Evolutionary conservation across 2,329 filamentous ascomycete genomes (phyloP).

Genomic region (Talaromyces funiculosus): DNA sequence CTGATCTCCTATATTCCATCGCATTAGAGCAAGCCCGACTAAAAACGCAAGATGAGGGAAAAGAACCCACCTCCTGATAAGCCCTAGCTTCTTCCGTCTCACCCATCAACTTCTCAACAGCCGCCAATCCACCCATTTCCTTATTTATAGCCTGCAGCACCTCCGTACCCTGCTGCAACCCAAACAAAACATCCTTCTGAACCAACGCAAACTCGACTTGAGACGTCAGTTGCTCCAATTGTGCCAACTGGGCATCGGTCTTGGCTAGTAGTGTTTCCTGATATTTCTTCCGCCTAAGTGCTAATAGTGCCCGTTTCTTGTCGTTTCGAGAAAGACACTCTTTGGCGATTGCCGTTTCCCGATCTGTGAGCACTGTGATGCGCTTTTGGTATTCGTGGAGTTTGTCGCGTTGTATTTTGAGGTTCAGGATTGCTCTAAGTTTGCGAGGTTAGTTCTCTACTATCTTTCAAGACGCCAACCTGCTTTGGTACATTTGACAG

Average conservation of each 20-base stretch:
- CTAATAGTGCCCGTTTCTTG: constrained; percentile 75
- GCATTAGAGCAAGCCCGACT: background rate
- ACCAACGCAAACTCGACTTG: constrained; percentile 94
- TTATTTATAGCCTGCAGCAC: constrained; percentile 86
- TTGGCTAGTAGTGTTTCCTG: constrained; percentile 83
- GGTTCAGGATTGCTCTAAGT: constrained; percentile 83
- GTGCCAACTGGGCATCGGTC: constrained; percentile 89
- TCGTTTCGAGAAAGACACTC: constrained; percentile 76
- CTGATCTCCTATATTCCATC: constrained; percentile 69
- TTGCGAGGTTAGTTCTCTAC: background rate
- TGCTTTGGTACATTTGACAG: background rate
- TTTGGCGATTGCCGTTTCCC: constrained; percentile 79
- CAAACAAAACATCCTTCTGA: constrained; percentile 92
- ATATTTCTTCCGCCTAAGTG: constrained; percentile 91
- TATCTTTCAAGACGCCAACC: background rate
- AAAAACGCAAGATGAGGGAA: constrained; percentile 4
- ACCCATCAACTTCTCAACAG: constrained; percentile 91
- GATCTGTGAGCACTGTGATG: constrained; percentile 76
- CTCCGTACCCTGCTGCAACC: constrained; percentile 81
- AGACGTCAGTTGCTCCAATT: constrained; percentile 80
- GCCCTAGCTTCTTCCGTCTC: constrained; percentile 85
- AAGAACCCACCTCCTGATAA: constrained; percentile 67
- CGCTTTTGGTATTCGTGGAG: constrained; percentile 93
- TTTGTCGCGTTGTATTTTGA: constrained; percentile 96
- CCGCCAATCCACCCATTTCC: constrained; percentile 93